A percentile compares a stretch with the other conserved stretches of the same genome.
Conservation (phyloP, 2,329 filamentous ascomycete genomes). For the Scytalidium sp. region DNA sequence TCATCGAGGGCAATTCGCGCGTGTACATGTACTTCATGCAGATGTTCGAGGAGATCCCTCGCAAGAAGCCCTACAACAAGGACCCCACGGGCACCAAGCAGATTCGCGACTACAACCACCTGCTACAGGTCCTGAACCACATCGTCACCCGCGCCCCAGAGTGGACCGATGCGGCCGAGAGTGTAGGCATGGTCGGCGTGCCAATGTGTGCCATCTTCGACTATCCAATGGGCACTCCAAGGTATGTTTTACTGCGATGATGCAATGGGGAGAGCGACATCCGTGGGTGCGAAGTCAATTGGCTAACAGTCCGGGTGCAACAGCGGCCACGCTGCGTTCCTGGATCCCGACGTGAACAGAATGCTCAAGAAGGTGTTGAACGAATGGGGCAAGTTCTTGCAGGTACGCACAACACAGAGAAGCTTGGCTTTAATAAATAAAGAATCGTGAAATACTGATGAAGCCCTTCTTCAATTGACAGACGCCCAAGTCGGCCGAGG, state of each 20-base stretch:
- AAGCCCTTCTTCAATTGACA: slow-evolving; percentile 13
- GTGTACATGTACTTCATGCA: slow-evolving; percentile 64
- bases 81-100: slow-evolving; percentile 62
- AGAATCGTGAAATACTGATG: background rate
- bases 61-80: slow-evolving; percentile 53
- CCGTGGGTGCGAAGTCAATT: too few species aligned
- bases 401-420: slow-evolving; percentile 36
- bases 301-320: too few species aligned
- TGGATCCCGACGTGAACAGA: slow-evolving; percentile 52
- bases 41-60: slow-evolving; percentile 68
- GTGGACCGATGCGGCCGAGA: slow-evolving; percentile 50
- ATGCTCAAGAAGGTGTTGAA: slow-evolving; percentile 53
- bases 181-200: slow-evolving; percentile 51
- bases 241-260: too few species aligned
- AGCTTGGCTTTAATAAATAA: too few species aligned
- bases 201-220: slow-evolving; percentile 52
- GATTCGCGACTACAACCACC: slow-evolving; percentile 63
- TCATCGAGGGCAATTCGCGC: slow-evolving; percentile 63
- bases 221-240: slow-evolving; percentile 52
- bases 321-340: slow-evolving; percentile 51
- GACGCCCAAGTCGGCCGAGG: slow-evolving; percentile 52
- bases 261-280: too few species aligned
- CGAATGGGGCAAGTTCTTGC: slow-evolving; percentile 53
- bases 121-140: slow-evolving; percentile 65
- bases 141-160: slow-evolving; percentile 47